Evolutionary conservation across 192 early-diverging fungal genomes (phyloP).

Genomic region (Spizellomyces punctatus): DNA sequence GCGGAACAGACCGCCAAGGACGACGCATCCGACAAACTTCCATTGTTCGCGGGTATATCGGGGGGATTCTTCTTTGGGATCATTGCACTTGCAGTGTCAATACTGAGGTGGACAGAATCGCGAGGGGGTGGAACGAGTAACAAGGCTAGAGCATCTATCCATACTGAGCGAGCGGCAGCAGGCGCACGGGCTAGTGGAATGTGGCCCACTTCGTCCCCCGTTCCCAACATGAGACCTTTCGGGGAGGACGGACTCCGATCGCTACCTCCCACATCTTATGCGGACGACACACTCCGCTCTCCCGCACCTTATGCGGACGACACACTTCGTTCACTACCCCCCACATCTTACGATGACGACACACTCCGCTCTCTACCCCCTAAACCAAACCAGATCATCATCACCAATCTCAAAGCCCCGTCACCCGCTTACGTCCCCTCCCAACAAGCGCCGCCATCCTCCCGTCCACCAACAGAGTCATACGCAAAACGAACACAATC

Average conservation of each 20-base stretch:
- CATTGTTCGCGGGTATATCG: conserved; percentile 28
- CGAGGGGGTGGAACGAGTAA: background rate
- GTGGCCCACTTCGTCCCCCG: conserved; percentile 10
- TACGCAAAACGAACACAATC: background rate
- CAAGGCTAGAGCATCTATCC: background rate
- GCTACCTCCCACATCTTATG: background rate
- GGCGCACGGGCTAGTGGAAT: conserved; percentile 16
- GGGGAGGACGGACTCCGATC: too few relatives aligned
- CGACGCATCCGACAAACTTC: conserved; percentile 6
- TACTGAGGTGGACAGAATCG: background rate
- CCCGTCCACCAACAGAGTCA: background rate
- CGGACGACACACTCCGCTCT: background rate
- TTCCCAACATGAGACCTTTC: background rate
- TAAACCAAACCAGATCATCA: background rate
- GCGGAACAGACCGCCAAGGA: background rate
- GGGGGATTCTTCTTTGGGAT: conserved; percentile 29
- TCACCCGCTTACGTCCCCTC: background rate
- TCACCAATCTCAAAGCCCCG: conserved; percentile 1
- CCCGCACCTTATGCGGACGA: background rate
- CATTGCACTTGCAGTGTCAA: conserved; percentile 11
- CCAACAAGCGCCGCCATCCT: background rate
- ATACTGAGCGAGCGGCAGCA: conserved; percentile 11
- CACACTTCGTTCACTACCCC: background rate
- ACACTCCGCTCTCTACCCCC: background rate
- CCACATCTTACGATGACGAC: background rate